phyloP scores from a whole-genome alignment of 2,329 filamentous ascomycete genomes.

The Pestalotiopsis sp. region DNA sequence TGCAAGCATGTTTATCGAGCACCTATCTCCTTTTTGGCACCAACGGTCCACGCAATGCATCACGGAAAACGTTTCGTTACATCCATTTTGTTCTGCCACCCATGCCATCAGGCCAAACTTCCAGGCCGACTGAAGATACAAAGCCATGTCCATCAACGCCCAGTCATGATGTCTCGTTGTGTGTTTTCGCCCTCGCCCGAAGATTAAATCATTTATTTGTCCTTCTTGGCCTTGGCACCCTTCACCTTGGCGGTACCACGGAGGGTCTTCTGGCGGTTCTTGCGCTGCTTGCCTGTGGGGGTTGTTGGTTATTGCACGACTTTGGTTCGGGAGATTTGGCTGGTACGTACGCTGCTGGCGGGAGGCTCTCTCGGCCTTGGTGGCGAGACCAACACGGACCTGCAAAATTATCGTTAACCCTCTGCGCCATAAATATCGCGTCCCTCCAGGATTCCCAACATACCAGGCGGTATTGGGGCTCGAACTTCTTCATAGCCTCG shows the following conservation, averaged over 20 bases:
- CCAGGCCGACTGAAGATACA: neutral
- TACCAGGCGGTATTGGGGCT: slow-evolving; percentile 92
- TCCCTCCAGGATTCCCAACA: neutral
- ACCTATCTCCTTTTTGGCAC: neutral
- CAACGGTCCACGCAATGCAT: neutral
- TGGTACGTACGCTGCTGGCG: slow-evolving; percentile 91
- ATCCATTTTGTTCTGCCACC: neutral
- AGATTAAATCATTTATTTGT: slow-evolving; percentile 66
- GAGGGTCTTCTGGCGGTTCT: slow-evolving; percentile 99
- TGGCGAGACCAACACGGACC: slow-evolving; percentile 85
- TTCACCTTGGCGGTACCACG: slow-evolving; percentile 98
- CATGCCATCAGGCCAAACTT: neutral
- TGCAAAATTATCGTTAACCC: neutral
- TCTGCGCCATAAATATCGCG: neutral
- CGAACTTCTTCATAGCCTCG: slow-evolving; percentile 99
- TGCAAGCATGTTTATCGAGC: neutral
- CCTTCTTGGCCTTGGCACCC: slow-evolving; percentile 94
- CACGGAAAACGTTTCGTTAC: neutral
- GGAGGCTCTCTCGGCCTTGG: slow-evolving; percentile 95
- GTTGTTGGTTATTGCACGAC: neutral
- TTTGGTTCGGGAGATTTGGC: neutral
- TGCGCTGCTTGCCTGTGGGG: slow-evolving; percentile 94
- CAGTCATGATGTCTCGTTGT: neutral
- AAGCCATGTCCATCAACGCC: neutral
- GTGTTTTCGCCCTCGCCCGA: slow-evolving; percentile 17